These are phyloP conservation scores for Mucor sp. DNA, from an alignment of 371 early-diverging fungal species.

Conservation along the genomic window DNA sequence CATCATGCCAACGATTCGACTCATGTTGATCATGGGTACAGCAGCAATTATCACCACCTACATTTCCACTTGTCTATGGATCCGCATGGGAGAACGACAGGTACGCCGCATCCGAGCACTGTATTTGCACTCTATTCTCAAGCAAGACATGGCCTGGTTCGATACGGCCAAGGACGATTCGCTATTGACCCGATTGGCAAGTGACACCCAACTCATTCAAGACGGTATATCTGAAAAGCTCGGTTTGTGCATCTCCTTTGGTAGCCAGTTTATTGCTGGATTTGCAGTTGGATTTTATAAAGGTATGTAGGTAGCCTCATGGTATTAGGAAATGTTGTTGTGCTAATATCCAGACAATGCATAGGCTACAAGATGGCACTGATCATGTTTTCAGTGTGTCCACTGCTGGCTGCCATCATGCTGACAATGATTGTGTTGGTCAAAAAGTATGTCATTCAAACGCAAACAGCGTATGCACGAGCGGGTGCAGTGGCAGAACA, in stretches of 20 bases:
- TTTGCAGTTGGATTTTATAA: conserved; percentile 63
- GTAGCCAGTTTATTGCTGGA: conserved; percentile 28
- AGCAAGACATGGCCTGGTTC: conserved; percentile 88
- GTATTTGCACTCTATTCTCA: conserved; percentile 71
- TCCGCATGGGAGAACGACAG: conserved; percentile 31
- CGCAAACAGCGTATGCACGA: conserved; percentile 37
- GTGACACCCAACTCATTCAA: conserved; percentile 75
- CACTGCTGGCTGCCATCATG: conserved; percentile 51
- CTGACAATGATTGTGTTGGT: conserved; percentile 67
- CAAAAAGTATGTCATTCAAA: conserved; percentile 38
- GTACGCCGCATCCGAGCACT: conserved; percentile 34
- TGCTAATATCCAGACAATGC: no score
- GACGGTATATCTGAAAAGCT: conserved; percentile 88
- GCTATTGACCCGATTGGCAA: conserved; percentile 66
- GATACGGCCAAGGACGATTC: conserved; percentile 67
- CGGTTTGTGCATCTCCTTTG: conserved; percentile 65
- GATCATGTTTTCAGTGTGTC: conserved; percentile 72
- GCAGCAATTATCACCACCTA: conserved; percentile 32
- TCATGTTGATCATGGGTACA: conserved; percentile 41
- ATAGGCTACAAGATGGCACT: conserved; percentile 77
- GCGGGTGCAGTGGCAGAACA: conserved; percentile 59
- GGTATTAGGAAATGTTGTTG: no score
- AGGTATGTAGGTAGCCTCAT: conserved; percentile 4
- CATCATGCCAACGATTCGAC: conserved; percentile 23
- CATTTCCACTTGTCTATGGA: conserved; percentile 37